A percentile compares a stretch with the other conserved stretches of the same genome.
Conservation (phyloP, 345 rosid genomes). For the Hypericum androsaemum region DNA sequence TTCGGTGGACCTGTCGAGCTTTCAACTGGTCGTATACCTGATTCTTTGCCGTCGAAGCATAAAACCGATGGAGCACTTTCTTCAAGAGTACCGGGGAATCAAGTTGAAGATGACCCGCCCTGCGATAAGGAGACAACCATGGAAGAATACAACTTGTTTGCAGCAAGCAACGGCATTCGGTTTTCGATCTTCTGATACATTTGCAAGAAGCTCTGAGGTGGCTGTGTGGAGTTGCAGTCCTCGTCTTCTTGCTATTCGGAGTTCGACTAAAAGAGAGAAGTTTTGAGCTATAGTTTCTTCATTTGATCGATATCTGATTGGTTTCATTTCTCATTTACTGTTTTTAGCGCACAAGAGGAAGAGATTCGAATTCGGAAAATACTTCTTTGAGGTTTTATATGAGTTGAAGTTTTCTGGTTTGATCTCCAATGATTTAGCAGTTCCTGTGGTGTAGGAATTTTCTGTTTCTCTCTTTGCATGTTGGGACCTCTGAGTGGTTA, state of each 20-base stretch:
- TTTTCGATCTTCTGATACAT: slow-evolving; percentile 51
- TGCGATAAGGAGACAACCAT: slow-evolving; percentile 38
- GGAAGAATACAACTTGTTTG: slow-evolving; percentile 89
- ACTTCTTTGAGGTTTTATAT: too few relatives aligned
- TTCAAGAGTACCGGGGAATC: slow-evolving; percentile 39
- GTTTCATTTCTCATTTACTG: slow-evolving; percentile 10
- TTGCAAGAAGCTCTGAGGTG: slow-evolving; percentile 26
- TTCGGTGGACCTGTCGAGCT: slow-evolving; percentile 76
- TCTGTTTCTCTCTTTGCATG: too few relatives aligned
- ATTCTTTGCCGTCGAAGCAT: slow-evolving; percentile 29
- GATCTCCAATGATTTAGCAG: too few relatives aligned
- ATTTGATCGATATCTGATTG: slow-evolving; percentile 23
- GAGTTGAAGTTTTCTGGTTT: too few relatives aligned
- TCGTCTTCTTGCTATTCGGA: slow-evolving; percentile 23
- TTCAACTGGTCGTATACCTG: slow-evolving; percentile 36
- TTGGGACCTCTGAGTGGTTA: too few relatives aligned
- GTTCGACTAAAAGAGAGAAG: slow-evolving; percentile 33
- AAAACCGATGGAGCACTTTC: slow-evolving; percentile 35
- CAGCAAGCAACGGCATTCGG: slow-evolving; percentile 47
- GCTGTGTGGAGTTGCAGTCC: slow-evolving; percentile 23
- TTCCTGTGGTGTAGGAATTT: too few relatives aligned
- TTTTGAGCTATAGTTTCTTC: slow-evolving; percentile 22
- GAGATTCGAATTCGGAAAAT: too few relatives aligned
- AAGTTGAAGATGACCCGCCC: slow-evolving; percentile 31
- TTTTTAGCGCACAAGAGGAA: too few relatives aligned